Conservation (phyloP, 2,329 filamentous ascomycete genomes). For the Juglanconis oblonga region DNA sequence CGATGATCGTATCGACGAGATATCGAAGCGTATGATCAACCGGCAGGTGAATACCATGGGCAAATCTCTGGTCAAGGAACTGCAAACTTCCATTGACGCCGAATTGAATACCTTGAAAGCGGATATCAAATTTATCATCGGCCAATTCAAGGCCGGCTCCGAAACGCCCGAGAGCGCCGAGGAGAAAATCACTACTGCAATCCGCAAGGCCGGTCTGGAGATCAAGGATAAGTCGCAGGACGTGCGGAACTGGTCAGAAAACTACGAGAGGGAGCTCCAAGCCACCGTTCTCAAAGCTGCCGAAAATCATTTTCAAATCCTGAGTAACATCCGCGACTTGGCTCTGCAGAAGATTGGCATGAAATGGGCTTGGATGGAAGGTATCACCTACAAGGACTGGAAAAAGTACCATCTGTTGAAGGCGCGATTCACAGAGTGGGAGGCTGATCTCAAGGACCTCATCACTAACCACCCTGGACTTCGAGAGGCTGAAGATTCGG, state of each 20-base stretch:
- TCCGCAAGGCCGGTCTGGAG: slow-evolving; percentile 66
- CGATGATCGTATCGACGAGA: slow-evolving; percentile 63
- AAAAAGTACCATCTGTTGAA: slow-evolving; percentile 88
- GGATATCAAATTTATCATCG: slow-evolving; percentile 61
- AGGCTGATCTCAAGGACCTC: slow-evolving; percentile 73
- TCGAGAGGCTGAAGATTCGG: slow-evolving; percentile 61
- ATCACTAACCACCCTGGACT: slow-evolving; percentile 73
- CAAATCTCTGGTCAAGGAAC: slow-evolving; percentile 61
- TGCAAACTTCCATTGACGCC: slow-evolving; percentile 64
- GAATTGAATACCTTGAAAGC: slow-evolving; percentile 65
- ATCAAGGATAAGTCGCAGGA: slow-evolving; percentile 77
- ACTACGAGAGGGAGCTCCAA: slow-evolving; percentile 68
- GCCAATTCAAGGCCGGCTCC: slow-evolving; percentile 47
- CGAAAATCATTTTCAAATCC: slow-evolving; percentile 76
- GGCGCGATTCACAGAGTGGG: slow-evolving; percentile 80
- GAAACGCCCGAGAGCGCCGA: slow-evolving; percentile 33
- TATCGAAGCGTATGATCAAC: slow-evolving; percentile 53
- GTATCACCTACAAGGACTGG: slow-evolving; percentile 97
- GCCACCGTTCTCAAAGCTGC: slow-evolving; percentile 68
- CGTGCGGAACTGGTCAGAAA: slow-evolving; percentile 72
- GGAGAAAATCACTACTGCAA: slow-evolving; percentile 42
- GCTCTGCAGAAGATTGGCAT: slow-evolving; percentile 90
- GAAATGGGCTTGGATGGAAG: slow-evolving; percentile 94
- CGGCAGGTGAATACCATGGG: slow-evolving; percentile 66
- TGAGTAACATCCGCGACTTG: slow-evolving; percentile 78